A percentile compares a stretch with the other conserved stretches of the same genome.
Evolutionary conservation across 2,329 filamentous ascomycete genomes (phyloP).

Genomic region (Leptographium procerum): DNA sequence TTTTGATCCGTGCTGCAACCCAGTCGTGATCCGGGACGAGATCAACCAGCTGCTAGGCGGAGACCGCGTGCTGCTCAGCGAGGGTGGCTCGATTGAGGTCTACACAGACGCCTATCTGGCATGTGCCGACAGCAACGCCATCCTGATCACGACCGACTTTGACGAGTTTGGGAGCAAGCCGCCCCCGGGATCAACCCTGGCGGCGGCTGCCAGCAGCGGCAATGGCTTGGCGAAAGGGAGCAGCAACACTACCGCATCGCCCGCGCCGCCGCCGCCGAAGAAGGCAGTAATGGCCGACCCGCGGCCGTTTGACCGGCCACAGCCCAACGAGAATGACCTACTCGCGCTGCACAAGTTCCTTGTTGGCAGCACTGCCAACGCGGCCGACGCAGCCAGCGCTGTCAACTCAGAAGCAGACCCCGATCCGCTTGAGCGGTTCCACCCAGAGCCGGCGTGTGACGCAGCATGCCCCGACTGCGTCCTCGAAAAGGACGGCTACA

Average conservation of each 20-base stretch:
- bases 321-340: conserved; percentile 32
- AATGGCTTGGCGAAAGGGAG: not conserved
- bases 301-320: conserved; percentile 27
- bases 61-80: conserved; percentile 18
- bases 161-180: conserved; percentile 37
- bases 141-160: conserved; percentile 45
- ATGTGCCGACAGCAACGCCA: conserved; percentile 35
- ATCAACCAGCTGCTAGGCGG: conserved; percentile 32
- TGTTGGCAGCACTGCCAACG: conserved; percentile 16
- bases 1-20: conserved; percentile 54
- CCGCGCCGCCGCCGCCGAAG: conserved; percentile 9
- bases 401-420: conserved; percentile 9
- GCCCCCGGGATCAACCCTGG: conserved; percentile 14
- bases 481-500: conserved; percentile 12
- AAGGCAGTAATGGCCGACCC: conserved; percentile 31
- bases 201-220: conserved; percentile 15
- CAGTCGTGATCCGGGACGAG: conserved; percentile 37
- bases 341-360: conserved; percentile 36
- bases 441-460: conserved; percentile 32
- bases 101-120: conserved; percentile 38
- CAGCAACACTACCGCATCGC: not conserved
- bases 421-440: conserved; percentile 36
- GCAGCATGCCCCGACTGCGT: conserved; percentile 40
- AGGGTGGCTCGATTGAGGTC: conserved; percentile 33
- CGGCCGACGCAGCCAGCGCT: conserved; percentile 9